Conservation (phyloP, 805 yeast species). For the Vanderwaltozyma tropicalis region DNA sequence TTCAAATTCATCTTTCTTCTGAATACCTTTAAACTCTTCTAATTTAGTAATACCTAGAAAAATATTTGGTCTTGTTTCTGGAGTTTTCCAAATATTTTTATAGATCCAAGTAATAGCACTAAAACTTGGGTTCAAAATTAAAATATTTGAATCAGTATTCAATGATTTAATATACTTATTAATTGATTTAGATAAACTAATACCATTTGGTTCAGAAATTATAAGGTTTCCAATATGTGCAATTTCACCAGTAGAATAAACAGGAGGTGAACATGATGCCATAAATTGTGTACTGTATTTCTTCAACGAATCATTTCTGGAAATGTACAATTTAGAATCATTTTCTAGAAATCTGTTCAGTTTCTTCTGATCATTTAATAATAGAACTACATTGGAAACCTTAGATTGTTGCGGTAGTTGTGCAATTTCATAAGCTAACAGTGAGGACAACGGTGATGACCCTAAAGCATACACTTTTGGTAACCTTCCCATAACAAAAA, state of each 20-base stretch:
- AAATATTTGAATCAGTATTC: slow-evolving; percentile 37
- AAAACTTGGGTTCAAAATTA: slow-evolving; percentile 64
- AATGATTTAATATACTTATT: slow-evolving; percentile 36
- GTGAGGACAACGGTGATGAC: slow-evolving; percentile 30
- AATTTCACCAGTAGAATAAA: slow-evolving; percentile 21
- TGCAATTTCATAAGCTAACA: slow-evolving; percentile 38
- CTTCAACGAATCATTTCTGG: slow-evolving; percentile 13
- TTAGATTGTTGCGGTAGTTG: slow-evolving; percentile 29
- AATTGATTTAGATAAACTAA: slow-evolving; percentile 44
- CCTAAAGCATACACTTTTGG: slow-evolving; percentile 36
- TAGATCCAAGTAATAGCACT: slow-evolving; percentile 46
- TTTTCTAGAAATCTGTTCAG: slow-evolving; percentile 32
- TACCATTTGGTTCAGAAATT: slow-evolving; percentile 49
- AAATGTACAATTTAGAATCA: slow-evolving; percentile 30
- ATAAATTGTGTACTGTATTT: slow-evolving; percentile 13
- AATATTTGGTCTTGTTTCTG: slow-evolving; percentile 40
- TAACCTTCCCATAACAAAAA: slow-evolving; percentile 11
- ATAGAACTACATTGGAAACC: slow-evolving; percentile 32
- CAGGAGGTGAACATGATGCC: slow-evolving; percentile 27
- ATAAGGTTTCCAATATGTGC: slow-evolving; percentile 41
- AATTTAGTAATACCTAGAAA: slow-evolving; percentile 39
- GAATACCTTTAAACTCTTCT: too few species aligned
- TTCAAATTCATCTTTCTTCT: slow-evolving; percentile 9
- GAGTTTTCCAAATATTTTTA: slow-evolving; percentile 43
- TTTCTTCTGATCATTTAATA: slow-evolving; percentile 35